phyloP scores from a whole-genome alignment of 495 filamentous ascomycete genomes.

The Penicillium salamii region DNA sequence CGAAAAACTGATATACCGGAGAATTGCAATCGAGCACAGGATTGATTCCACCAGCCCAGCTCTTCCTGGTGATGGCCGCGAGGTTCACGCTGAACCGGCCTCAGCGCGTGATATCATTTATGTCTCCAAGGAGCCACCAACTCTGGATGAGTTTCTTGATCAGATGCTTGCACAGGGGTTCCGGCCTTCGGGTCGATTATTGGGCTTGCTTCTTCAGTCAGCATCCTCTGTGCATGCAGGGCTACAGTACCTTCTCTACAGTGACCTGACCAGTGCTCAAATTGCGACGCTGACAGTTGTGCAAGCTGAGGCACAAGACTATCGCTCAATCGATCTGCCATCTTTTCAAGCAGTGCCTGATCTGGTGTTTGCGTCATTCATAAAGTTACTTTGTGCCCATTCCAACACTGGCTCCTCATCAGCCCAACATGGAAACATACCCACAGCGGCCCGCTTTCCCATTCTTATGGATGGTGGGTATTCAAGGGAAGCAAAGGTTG shows the following conservation, averaged over 20 bases:
- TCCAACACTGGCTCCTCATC: slow-evolving; percentile 8
- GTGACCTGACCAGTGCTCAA: slow-evolving; percentile 32
- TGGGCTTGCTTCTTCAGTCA: slow-evolving; percentile 47
- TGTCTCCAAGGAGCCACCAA: slow-evolving; percentile 53
- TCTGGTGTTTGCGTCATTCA: slow-evolving; percentile 46
- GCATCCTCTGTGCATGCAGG: slow-evolving; percentile 38
- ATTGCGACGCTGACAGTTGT: slow-evolving; percentile 33
- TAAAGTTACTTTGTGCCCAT: slow-evolving; percentile 43
- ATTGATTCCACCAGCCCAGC: slow-evolving; percentile 23
- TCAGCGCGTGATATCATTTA: slow-evolving; percentile 59
- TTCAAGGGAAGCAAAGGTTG: neutral
- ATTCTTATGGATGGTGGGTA: slow-evolving; percentile 16
- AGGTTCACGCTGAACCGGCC: slow-evolving; percentile 53
- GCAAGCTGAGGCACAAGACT: slow-evolving; percentile 11
- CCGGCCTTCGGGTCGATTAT: slow-evolving; percentile 36
- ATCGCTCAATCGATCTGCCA: slow-evolving; percentile 13
- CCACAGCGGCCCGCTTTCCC: slow-evolving; percentile 31
- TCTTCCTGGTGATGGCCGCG: slow-evolving; percentile 60
- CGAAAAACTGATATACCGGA: slow-evolving; percentile 51
- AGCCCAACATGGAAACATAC: slow-evolving; percentile 13
- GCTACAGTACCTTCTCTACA: slow-evolving; percentile 40
- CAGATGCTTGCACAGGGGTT: slow-evolving; percentile 52
- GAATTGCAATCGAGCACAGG: slow-evolving; percentile 22
- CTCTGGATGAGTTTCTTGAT: slow-evolving; percentile 49
- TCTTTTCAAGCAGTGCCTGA: slow-evolving; percentile 33